phyloP scores from a whole-genome alignment of 31 red algal species.

The Odonthalia washingtoniensis region DNA sequence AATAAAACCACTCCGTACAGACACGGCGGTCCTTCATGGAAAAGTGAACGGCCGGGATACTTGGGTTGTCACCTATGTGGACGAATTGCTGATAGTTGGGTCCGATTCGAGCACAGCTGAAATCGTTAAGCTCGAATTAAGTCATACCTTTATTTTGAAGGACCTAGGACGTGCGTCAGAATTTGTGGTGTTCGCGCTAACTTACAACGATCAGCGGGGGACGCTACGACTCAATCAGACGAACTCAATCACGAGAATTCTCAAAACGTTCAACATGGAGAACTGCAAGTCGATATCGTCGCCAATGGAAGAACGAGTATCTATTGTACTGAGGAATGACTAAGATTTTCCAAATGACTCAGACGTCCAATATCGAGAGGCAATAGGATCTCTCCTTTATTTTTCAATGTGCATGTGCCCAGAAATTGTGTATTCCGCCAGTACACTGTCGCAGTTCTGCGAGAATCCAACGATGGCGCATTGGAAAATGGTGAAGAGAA shows the following conservation, averaged over 20 bases:
- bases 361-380: constrained; percentile 34
- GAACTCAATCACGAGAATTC: not conserved
- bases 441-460: not conserved
- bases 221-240: constrained; percentile 4
- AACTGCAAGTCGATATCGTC: constrained; percentile 23
- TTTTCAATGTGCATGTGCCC: not conserved
- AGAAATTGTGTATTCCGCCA: constrained; percentile 4
- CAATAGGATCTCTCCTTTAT: constrained; percentile 7
- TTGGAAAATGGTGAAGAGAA: constrained; percentile 36
- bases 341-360: too few relatives aligned
- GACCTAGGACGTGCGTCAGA: not conserved
- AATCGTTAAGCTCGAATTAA: not conserved
- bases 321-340: not conserved
- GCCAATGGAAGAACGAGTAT: constrained; percentile 16
- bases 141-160: not conserved
- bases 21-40: not conserved
- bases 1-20: not conserved
- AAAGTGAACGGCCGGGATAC: not conserved
- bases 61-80: constrained; percentile 29
- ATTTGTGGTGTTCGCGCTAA: constrained; percentile 25
- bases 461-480: not conserved
- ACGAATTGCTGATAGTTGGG: constrained; percentile 30
- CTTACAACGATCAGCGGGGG: not conserved
- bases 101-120: not conserved
- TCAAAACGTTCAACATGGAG: constrained; percentile 31